Evolutionary conservation across 177 flowering plant genomes (phyloP).

Genomic region (Telopea speciosissima): DNA sequence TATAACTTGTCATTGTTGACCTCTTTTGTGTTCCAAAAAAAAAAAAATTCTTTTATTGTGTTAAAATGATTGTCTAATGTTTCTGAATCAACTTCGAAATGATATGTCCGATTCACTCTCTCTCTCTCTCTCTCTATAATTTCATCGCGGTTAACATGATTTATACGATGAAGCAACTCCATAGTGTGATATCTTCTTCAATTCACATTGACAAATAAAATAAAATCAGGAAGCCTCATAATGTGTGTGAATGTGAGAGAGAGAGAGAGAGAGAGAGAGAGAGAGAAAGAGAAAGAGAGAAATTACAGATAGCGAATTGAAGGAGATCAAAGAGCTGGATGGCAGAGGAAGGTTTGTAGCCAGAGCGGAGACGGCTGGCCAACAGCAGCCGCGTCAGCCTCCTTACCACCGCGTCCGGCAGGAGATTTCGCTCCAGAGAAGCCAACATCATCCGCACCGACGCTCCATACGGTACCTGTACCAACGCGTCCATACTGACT

Average conservation of each 20-base stretch:
- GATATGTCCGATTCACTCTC: too few relatives aligned
- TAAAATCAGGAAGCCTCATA: too few relatives aligned
- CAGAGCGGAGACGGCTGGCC: constrained; percentile 61
- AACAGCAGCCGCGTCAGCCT: constrained; percentile 65
- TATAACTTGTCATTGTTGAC: too few relatives aligned
- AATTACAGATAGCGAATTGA: constrained; percentile 56
- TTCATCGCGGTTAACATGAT: too few relatives aligned
- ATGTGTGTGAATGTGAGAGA: not conserved
- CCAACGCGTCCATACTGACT: constrained; percentile 36
- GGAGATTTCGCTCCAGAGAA: constrained; percentile 60
- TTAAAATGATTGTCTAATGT: too few relatives aligned
- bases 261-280: constrained; percentile 2
- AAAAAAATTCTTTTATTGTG: too few relatives aligned
- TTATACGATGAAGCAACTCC: too few relatives aligned
- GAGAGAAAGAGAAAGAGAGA: constrained; percentile 8
- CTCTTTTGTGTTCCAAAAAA: too few relatives aligned
- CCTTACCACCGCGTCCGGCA: constrained; percentile 74
- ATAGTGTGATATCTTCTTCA: too few relatives aligned
- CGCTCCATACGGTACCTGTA: constrained; percentile 57
- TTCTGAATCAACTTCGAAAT: too few relatives aligned
- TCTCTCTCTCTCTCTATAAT: too few relatives aligned
- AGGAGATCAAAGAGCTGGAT: constrained; percentile 59
- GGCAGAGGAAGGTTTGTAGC: constrained; percentile 53
- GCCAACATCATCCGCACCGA: constrained; percentile 48
- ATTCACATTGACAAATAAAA: too few relatives aligned